Evolutionary conservation across 208 protist genomes (phyloP).

Genomic region (Leishmania mexicana): DNA sequence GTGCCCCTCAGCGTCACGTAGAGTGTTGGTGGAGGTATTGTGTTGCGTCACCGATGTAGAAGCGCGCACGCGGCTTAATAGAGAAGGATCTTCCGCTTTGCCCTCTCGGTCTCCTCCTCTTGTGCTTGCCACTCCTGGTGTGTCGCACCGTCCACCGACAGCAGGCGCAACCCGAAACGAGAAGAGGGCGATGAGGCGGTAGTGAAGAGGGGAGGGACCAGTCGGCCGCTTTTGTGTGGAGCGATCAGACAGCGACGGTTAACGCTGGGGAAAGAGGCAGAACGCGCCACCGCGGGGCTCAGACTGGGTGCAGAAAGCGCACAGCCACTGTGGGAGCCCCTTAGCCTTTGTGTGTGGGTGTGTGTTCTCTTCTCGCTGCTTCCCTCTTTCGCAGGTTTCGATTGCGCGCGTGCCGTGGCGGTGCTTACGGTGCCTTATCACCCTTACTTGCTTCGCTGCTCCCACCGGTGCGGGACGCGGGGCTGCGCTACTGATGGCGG

Average conservation of each 20-base stretch:
- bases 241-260: neutral
- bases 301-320: neutral
- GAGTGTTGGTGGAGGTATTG: neutral
- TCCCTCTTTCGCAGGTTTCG: neutral
- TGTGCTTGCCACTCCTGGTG: neutral
- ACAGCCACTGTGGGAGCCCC: neutral
- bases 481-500: neutral
- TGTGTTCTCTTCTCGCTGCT: neutral
- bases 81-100: neutral
- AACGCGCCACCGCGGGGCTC: neutral
- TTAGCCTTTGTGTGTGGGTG: neutral
- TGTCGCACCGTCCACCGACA: neutral
- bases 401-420: neutral
- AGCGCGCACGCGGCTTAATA: neutral
- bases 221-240: neutral
- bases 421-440: neutral
- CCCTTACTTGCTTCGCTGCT: neutral
- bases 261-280: neutral
- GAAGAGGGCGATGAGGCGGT: neutral
- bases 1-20: neutral
- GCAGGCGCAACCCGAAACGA: neutral
- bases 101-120: neutral
- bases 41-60: neutral
- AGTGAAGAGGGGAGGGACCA: neutral
- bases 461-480: neutral